These are phyloP conservation scores for Telfairia occidentalis DNA, from an alignment of 331 rosid genomes.

Conservation along the genomic window DNA sequence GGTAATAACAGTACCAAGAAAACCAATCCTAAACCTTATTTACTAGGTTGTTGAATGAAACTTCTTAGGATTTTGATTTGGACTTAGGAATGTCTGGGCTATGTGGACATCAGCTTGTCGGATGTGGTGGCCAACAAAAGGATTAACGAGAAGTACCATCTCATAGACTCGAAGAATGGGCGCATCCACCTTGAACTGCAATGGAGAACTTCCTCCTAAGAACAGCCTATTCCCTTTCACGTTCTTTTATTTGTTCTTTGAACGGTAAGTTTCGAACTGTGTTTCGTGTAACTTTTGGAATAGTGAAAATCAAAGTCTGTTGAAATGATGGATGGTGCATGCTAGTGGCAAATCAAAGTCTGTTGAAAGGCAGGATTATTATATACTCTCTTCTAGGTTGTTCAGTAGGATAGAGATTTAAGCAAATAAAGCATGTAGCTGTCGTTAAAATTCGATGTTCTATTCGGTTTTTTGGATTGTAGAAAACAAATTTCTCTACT, in stretches of 20 bases:
- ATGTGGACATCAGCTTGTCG: conserved; percentile 58
- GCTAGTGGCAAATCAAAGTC: neutral
- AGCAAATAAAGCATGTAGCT: neutral
- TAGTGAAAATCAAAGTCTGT: neutral
- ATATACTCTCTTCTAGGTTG: neutral
- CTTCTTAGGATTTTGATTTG: neutral
- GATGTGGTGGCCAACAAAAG: conserved; percentile 76
- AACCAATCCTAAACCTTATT: neutral
- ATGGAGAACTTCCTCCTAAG: conserved; percentile 15
- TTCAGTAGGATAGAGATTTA: neutral
- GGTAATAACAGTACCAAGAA: conserved; percentile 3
- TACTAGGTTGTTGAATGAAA: neutral
- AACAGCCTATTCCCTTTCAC: neutral
- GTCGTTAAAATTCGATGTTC: neutral
- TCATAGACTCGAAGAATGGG: conserved; percentile 74
- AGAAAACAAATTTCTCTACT: neutral
- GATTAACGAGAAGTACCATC: conserved; percentile 56
- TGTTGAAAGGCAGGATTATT: neutral
- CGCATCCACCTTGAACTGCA: conserved; percentile 54
- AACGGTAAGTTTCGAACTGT: neutral
- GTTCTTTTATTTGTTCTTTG: neutral
- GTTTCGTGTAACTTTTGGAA: neutral
- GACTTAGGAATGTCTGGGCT: conserved; percentile 57
- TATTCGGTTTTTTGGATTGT: neutral
- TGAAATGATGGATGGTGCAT: neutral